Conservation (phyloP, 2,329 filamentous ascomycete genomes). For the Zelopaecilomyces penicillatus region DNA sequence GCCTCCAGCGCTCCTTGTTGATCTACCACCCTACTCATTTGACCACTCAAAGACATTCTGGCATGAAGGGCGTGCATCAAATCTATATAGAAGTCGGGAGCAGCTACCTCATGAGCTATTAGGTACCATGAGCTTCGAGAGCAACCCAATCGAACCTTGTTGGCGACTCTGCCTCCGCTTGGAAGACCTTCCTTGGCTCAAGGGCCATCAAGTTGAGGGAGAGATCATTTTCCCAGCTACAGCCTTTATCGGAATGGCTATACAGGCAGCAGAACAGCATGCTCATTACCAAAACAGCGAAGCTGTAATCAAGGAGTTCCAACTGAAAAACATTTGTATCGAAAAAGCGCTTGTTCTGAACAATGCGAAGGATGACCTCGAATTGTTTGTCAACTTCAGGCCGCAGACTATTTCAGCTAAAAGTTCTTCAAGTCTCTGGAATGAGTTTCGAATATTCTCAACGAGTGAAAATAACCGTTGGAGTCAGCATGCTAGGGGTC, state of each 20-base stretch:
- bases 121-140: conserved; percentile 18
- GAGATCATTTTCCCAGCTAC: conserved; percentile 29
- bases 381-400: not conserved
- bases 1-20: conserved; percentile 7
- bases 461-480: conserved; percentile 1
- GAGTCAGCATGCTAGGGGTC: conserved; percentile 9
- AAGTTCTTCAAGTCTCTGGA: conserved; percentile 6
- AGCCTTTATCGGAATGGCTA: conserved; percentile 27
- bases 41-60: conserved; percentile 25
- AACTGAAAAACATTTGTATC: not conserved
- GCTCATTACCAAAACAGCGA: not conserved
- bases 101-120: conserved; percentile 30
- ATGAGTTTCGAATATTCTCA: conserved; percentile 10
- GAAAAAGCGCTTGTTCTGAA: not conserved
- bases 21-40: conserved; percentile 29
- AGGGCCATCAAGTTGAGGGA: conserved; percentile 21
- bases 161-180: conserved; percentile 15
- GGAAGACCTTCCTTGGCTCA: conserved; percentile 19
- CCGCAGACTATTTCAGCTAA: conserved; percentile 2
- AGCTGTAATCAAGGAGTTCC: not conserved
- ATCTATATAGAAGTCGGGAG: conserved; percentile 19
- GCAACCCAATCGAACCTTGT: conserved; percentile 13
- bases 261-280: conserved; percentile 19
- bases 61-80: conserved; percentile 20
- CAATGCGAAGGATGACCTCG: not conserved